phyloP scores from a whole-genome alignment of 1,284 basidiomycete genomes.

The Irpex lacteus region DNA sequence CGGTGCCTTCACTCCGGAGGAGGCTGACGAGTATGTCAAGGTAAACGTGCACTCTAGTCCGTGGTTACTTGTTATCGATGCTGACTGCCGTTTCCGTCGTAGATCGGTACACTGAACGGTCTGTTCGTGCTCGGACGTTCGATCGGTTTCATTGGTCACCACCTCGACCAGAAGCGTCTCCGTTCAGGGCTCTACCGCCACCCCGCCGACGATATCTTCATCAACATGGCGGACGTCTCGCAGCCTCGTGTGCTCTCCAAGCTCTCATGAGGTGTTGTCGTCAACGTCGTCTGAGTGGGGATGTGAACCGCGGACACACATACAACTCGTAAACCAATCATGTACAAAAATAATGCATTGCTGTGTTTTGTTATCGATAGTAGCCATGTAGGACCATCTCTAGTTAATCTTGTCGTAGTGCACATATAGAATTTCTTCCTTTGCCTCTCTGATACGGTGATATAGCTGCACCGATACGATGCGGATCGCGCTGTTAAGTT shows the following conservation, averaged over 20 bases:
- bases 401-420: not conserved
- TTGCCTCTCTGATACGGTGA: not conserved
- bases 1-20: conserved; percentile 94
- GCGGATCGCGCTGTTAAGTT: not conserved
- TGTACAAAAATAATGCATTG: not conserved
- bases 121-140: conserved; percentile 96
- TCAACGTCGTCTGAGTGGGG: not conserved
- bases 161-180: conserved; percentile 94
- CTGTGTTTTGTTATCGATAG: conserved; percentile 5
- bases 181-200: conserved; percentile 91
- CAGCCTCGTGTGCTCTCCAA: conserved; percentile 77
- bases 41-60: conserved; percentile 37
- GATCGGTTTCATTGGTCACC: conserved; percentile 96
- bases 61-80: not conserved
- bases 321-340: not conserved
- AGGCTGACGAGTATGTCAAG: conserved; percentile 97
- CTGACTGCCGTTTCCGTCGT: conserved; percentile 6
- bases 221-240: conserved; percentile 80
- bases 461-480: no score
- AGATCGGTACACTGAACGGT: conserved; percentile 91
- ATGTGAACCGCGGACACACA: not conserved
- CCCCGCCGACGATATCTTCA: conserved; percentile 84
- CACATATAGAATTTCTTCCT: not conserved
- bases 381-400: conserved; percentile 3
- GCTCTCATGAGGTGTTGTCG: conserved; percentile 30